Evolutionary conservation across 768 basidiomycete genomes (phyloP), one percentile per base, ranked within the genome.

Genomic region (Panaeolus cyanescens): DNA sequence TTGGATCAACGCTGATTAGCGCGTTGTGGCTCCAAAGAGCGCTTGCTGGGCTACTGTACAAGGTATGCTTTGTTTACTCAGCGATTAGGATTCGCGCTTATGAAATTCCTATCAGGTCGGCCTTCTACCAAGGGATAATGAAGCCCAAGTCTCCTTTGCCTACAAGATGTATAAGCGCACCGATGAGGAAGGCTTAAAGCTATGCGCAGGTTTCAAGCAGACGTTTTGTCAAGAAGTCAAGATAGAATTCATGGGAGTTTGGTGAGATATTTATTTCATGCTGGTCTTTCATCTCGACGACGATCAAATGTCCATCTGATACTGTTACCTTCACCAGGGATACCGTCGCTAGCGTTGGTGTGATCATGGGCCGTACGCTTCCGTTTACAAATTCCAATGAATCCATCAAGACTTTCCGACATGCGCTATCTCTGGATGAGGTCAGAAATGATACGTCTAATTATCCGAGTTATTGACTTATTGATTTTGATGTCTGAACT

Each of bases 221-320:
- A 89, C 88, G 0, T 94, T 91, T 69, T 89, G 85, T 56, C 82
- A 78, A 32, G 71, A 75, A n/a, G 88, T 93, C 6, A 74, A 79
- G 19, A 80, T 93, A n/a, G 89, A 92, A 13, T 93, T 93, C 58
- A 72, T 95, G 53, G 92, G 92, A 1, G 86, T 91, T 53, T 93
- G 91, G 91, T 90, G 65, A 25, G 83, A 65, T 32, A 17, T 37
- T 39, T 32, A 13, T 25, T 32, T 28, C 30, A 50, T 50, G 13
- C 25, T 30, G 19, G 25, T 28, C 45, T 28, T 53, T n/a, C 34
- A 39, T 25, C 34, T 39, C 32, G 30, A 45, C 37, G 8, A 32
- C 17, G 9, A 19, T 9, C 9, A 37, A 22, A 32, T 31, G 12
- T 36, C 19, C 36, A 67, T 12, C 37, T 15, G 25, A 33, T 40